Conservation (phyloP, 495 filamentous ascomycete species). For the Penicillium mononematosum region DNA sequence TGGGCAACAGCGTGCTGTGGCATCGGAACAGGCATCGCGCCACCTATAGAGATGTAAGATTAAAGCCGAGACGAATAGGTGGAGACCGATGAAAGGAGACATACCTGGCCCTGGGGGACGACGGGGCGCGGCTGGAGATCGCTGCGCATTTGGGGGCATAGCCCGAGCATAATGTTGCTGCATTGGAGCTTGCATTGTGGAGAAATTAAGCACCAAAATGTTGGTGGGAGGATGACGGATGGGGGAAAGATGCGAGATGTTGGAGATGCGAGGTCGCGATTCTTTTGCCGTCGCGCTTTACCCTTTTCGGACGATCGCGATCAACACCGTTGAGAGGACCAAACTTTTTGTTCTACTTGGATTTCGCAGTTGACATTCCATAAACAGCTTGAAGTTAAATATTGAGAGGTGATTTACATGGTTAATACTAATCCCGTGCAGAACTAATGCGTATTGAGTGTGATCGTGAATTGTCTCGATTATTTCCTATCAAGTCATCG, state of each 20-base stretch:
- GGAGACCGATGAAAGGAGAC: slow-evolving; percentile 23
- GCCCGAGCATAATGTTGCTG: slow-evolving; percentile 47
- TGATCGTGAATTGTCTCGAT: slow-evolving; percentile 20
- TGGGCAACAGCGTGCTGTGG: slow-evolving; percentile 42
- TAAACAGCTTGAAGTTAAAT: not conserved
- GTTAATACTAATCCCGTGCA: not conserved
- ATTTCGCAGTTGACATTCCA: not conserved
- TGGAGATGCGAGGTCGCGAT: slow-evolving; percentile 39
- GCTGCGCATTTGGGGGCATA: slow-evolving; percentile 42
- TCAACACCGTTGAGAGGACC: slow-evolving; percentile 1
- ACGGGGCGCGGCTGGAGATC: slow-evolving; percentile 49
- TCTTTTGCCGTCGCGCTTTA: slow-evolving; percentile 43
- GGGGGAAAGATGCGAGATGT: slow-evolving; percentile 25
- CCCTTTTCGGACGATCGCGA: slow-evolving; percentile 36
- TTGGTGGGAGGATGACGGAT: slow-evolving; percentile 18
- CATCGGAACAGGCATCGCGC: slow-evolving; percentile 41
- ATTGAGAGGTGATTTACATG: not conserved
- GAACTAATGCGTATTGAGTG: not conserved
- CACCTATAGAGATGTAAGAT: slow-evolving; percentile 23
- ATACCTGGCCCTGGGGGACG: slow-evolving; percentile 42
- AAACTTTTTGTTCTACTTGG: not conserved
- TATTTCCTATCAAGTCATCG: slow-evolving; percentile 23
- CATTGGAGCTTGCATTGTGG: slow-evolving; percentile 45
- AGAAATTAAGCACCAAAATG: slow-evolving; percentile 13
- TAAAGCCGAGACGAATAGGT: slow-evolving; percentile 10